phyloP scores from a whole-genome alignment of 768 basidiomycete genomes.

The Tulasnella sp. region DNA sequence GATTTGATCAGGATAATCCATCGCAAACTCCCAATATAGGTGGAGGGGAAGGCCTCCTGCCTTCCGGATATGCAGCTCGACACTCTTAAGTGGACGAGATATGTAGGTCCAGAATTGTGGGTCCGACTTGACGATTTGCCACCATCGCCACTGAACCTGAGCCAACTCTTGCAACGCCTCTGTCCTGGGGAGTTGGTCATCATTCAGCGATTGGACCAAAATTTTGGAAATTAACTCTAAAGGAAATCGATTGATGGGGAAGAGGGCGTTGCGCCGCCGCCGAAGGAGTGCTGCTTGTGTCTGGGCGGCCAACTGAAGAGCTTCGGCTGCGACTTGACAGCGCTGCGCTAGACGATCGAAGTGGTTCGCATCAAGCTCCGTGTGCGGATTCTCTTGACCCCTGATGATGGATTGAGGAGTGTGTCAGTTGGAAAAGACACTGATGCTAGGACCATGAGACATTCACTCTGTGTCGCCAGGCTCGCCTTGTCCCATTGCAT shows the following conservation, averaged over 20 bases:
- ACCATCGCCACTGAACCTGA: background rate
- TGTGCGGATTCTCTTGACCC: background rate
- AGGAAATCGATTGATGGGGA: background rate
- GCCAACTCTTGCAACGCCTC: background rate
- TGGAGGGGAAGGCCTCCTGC: background rate
- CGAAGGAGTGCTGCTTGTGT: background rate
- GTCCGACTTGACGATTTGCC: background rate
- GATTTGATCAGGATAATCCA: background rate
- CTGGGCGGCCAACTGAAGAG: background rate
- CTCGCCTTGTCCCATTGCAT: background rate
- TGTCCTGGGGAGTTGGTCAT: background rate
- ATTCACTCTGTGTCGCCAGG: background rate
- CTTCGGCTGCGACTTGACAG: background rate
- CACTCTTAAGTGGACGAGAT: background rate
- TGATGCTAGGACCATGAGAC: background rate
- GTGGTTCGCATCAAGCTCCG: background rate
- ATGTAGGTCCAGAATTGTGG: background rate
- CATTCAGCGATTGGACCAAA: background rate
- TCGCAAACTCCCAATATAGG: background rate
- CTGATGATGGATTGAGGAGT: background rate
- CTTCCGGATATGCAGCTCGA: background rate
- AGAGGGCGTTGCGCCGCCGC: background rate
- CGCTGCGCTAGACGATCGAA: background rate
- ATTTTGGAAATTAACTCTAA: background rate
- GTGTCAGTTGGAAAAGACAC: background rate